Base-by-base conservation (phyloP, 805 yeast species). In the Pichia membranifaciens region DNA sequence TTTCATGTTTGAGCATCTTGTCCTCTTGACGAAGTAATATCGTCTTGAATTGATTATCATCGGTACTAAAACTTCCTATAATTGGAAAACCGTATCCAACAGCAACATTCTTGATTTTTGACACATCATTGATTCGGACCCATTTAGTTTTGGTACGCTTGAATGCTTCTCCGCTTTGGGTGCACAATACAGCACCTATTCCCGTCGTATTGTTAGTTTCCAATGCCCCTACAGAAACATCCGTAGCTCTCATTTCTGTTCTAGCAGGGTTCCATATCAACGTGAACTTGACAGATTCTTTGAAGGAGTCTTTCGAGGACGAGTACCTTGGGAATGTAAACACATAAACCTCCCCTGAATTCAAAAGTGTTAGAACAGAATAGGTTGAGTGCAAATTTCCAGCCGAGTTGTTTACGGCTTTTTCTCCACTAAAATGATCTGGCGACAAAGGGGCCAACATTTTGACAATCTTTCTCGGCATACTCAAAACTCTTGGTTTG, bases 101-200 rank as follows among this genome's bases (percentile, higher is more conserved):
- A 13, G 47, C 34, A 13, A 54, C 56, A n/a, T 41, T 35, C 2
- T 32, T 49, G 3, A 54, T 44, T n/a, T 47, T 75, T 43, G 81
- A 79, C n/a, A 84, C 51, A 34, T 68, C 64, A 58, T 67, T 56
- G 52, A 68, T 59, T 46, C 66, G 45, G 40, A 58, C 49, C 49
- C 72, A 55, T 51, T 64, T 51, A 7, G 47, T 23, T 16, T 52
- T 52, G 1, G 48, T 25, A 12, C 45, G 44, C 52, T 70, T 68
- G 54, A 76, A 87, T 0, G 78, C 86, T 20, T 82, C 74, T 0
- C 96, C 96, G 42, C 80, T 79, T 18, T 69, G 62, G 0, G 93
- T 83, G 52, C 84, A 76, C 1, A 90, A 60, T 1, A 89, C 68
- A 2, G 87, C 61, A 20, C 45, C 45, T 3, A 36, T 32, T 10